These are phyloP conservation scores for Buxus sempervirens DNA, from an alignment of 164 flowering plant species.

Conservation along the genomic window DNA sequence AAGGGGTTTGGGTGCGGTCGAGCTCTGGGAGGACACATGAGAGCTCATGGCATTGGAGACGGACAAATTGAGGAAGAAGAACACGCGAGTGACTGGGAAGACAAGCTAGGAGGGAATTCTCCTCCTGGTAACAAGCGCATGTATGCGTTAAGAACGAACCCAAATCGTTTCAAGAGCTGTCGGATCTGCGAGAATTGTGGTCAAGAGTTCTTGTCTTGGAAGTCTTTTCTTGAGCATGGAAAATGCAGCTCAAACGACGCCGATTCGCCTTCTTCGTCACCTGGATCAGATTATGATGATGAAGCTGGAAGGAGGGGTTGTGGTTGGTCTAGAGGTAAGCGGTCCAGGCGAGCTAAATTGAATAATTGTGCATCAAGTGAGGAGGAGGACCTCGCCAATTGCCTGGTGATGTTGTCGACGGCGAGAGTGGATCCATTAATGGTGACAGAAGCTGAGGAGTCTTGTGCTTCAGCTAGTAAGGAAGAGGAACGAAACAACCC, in stretches of 20 bases:
- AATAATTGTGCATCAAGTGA: constrained; percentile 52
- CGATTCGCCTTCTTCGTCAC: constrained; percentile 51
- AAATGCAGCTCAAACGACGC: constrained; percentile 59
- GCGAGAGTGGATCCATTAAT: constrained; percentile 40
- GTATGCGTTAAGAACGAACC: constrained; percentile 77
- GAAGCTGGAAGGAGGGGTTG: constrained; percentile 28
- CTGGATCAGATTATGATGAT: constrained; percentile 46
- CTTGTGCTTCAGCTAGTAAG: constrained; percentile 74
- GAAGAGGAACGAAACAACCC: constrained; percentile 54
- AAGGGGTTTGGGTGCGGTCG: constrained; percentile 93
- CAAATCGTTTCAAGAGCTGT: constrained; percentile 65
- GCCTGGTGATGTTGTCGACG: constrained; percentile 74
- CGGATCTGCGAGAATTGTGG: constrained; percentile 83
- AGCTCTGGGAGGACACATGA: constrained; percentile 97
- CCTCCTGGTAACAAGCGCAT: constrained; percentile 57
- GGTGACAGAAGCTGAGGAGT: constrained; percentile 59
- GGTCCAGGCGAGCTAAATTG: constrained; percentile 51
- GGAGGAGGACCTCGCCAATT: constrained; percentile 81
- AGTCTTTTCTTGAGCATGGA: constrained; percentile 86
- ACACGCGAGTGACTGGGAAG: constrained; percentile 53
- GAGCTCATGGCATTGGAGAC: constrained; percentile 92
- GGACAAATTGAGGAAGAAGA: constrained; percentile 58
- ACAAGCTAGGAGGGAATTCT: constrained; percentile 29
- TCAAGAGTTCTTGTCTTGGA: constrained; percentile 83
- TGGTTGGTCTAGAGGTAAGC: constrained; percentile 70